phyloP scores from a whole-genome alignment of 805 yeast genomes.

The Yamadazyma endophytica region DNA sequence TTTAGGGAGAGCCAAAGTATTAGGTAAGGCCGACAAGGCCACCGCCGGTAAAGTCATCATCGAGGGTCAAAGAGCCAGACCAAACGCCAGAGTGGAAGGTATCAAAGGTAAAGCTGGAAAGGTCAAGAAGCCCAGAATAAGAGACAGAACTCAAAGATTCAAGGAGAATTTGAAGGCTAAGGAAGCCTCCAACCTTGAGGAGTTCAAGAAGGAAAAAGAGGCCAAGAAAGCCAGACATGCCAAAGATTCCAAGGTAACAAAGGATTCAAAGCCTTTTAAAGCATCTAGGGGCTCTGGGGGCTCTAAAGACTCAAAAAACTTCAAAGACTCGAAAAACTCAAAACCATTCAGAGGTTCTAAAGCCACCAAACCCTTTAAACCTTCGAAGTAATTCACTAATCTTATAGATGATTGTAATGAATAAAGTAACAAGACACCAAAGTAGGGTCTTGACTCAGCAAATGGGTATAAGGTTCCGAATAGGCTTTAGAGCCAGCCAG shows the following conservation, averaged over 20 bases:
- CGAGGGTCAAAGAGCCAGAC: constrained; percentile 78
- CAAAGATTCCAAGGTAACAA: background rate
- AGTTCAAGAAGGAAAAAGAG: no score
- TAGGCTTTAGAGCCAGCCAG: no score
- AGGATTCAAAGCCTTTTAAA: background rate
- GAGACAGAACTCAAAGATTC: constrained; percentile 51
- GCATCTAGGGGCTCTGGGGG: background rate
- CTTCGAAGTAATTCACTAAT: no score
- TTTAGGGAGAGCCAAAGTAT: constrained; percentile 73
- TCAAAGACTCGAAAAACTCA: no score
- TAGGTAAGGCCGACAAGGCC: constrained; percentile 78
- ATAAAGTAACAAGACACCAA: no score
- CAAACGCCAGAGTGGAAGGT: constrained; percentile 60
- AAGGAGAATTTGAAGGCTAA: constrained; percentile 25
- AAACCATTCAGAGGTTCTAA: no score
- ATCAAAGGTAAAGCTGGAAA: constrained; percentile 47
- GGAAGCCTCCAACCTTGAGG: no score
- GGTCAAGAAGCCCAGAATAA: constrained; percentile 55
- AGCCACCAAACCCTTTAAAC: no score
- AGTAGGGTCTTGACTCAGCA: no score
- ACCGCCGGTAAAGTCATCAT: constrained; percentile 53
- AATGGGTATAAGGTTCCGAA: no score
- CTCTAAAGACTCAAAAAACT: constrained; percentile 1
- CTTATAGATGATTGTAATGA: no score
- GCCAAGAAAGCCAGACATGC: background rate